Percentiles rank a stretch among this genome's conserved stretches.
These are phyloP conservation scores for Colletotrichum limetticola DNA, from an alignment of 2,329 filamentous ascomycete genomes.

Conservation along the genomic window DNA sequence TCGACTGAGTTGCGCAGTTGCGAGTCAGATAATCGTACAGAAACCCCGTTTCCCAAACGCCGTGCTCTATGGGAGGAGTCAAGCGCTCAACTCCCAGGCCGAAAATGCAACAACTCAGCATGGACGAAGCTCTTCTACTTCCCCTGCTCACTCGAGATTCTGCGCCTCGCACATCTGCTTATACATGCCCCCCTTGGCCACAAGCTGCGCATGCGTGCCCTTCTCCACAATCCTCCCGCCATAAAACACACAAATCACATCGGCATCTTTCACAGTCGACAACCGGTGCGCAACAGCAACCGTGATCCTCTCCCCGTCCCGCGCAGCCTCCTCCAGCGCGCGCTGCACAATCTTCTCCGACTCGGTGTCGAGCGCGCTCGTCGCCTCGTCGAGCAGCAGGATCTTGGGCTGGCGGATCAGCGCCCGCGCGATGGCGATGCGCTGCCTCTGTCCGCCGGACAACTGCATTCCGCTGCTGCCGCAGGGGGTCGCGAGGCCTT, in stretches of 20 bases:
- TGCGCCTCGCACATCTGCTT: slow-evolving; percentile 63
- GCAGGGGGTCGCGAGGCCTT: slow-evolving; percentile 70
- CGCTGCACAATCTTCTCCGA: slow-evolving; percentile 73
- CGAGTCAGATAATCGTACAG: not conserved
- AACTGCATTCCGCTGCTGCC: slow-evolving; percentile 76
- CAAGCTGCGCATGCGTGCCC: slow-evolving; percentile 70
- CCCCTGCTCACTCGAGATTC: slow-evolving; percentile 46
- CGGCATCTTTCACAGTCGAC: slow-evolving; percentile 66
- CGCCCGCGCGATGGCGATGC: slow-evolving; percentile 77
- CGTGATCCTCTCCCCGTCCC: slow-evolving; percentile 57
- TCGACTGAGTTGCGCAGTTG: not conserved
- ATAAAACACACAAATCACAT: slow-evolving; percentile 71
- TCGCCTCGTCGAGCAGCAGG: slow-evolving; percentile 80
- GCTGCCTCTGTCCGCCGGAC: slow-evolving; percentile 78
- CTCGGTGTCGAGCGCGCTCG: slow-evolving; percentile 70
- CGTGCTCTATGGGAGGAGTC: not conserved
- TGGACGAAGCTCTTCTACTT: not conserved
- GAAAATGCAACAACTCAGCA: not conserved
- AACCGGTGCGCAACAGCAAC: slow-evolving; percentile 74
- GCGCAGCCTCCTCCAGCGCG: slow-evolving; percentile 59
- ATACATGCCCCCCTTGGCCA: slow-evolving; percentile 60
- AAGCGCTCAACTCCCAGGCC: not conserved
- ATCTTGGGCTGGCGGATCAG: slow-evolving; percentile 75
- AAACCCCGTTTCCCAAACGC: not conserved
- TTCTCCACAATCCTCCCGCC: slow-evolving; percentile 66